Percentiles rank a stretch among this genome's conserved stretches.
These are phyloP conservation scores for Williopsis jadinii DNA, from an alignment of 1,139 yeast genomes.

Conservation along the genomic window DNA sequence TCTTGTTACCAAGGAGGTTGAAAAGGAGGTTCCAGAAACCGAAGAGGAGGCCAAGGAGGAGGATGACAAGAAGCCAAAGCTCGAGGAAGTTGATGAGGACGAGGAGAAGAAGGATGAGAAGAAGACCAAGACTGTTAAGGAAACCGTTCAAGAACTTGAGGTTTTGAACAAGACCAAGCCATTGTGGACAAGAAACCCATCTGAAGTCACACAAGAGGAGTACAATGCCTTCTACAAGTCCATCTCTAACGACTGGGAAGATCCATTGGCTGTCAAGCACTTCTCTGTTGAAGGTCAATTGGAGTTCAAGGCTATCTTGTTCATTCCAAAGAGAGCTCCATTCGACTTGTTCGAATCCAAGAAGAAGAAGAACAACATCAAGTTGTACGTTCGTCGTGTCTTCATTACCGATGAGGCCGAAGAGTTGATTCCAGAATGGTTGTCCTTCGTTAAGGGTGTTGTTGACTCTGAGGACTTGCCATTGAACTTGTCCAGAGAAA, in stretches of 20 bases:
- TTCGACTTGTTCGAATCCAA: constrained; percentile 94
- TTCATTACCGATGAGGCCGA: constrained; percentile 99
- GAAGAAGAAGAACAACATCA: constrained; percentile 99
- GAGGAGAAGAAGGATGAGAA: constrained; percentile 55
- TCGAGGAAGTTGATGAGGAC: constrained; percentile 55
- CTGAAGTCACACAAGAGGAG: constrained; percentile 97
- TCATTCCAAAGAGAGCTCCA: constrained; percentile 99
- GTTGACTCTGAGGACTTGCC: constrained; percentile 99
- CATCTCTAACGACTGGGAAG: constrained; percentile 99
- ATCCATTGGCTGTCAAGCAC: constrained; percentile 99
- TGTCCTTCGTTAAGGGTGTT: constrained; percentile 95
- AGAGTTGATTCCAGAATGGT: constrained; percentile 99
- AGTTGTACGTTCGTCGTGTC: constrained; percentile 98
- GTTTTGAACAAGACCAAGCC: constrained; percentile 99
- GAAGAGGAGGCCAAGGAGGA: constrained; percentile 54
- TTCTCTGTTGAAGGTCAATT: constrained; percentile 99
- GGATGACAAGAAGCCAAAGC: constrained; percentile 39
- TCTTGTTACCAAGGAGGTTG: constrained; percentile 97
- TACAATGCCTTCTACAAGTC: constrained; percentile 99
- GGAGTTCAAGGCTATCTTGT: constrained; percentile 97
- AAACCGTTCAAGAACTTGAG: constrained; percentile 83
- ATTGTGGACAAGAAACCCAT: constrained; percentile 98
- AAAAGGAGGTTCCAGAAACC: constrained; percentile 82
- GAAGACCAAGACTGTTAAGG: constrained; percentile 64
- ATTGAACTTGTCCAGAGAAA: constrained; percentile 99